A percentile compares a stretch with the other conserved stretches of the same genome.
Evolutionary conservation across 2,329 filamentous ascomycete species (phyloP).

Genomic region (Claviceps sp.): DNA sequence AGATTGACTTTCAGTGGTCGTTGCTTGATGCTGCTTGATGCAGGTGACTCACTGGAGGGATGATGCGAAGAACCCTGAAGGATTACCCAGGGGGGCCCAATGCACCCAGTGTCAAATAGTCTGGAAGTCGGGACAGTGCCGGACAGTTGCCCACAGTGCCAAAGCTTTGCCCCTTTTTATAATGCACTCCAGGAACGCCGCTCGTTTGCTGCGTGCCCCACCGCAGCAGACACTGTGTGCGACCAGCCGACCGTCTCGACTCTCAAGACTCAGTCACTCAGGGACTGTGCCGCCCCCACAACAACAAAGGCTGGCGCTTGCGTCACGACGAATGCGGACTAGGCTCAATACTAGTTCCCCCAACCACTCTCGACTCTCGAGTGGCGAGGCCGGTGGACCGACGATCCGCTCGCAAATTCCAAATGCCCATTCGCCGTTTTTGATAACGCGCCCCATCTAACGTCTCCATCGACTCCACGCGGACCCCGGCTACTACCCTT

Average conservation of each 20-base stretch:
- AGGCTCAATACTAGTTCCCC: conserved; percentile 11
- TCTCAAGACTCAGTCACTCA: conserved; percentile 6
- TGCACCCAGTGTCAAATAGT: background rate
- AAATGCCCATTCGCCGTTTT: conserved; percentile 18
- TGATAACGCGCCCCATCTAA: conserved; percentile 1
- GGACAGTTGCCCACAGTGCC: background rate
- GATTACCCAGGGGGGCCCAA: background rate
- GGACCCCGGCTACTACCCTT: conserved; percentile 5
- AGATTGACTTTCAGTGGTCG: too few species aligned
- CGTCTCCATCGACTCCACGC: background rate
- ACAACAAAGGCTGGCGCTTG: conserved; percentile 14
- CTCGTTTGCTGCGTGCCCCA: background rate
- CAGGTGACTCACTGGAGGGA: too few species aligned
- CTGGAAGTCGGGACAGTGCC: too few species aligned
- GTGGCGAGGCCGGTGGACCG: conserved; percentile 16
- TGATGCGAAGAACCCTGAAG: too few species aligned
- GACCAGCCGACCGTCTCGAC: background rate
- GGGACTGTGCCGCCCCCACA: conserved; percentile 11
- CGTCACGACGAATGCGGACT: conserved; percentile 2
- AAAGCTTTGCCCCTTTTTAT: background rate
- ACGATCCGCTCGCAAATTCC: conserved; percentile 1
- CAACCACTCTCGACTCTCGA: conserved; percentile 16
- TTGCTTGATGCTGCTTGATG: too few species aligned
- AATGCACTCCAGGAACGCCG: background rate
- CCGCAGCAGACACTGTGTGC: conserved; percentile 3